Percentiles rank a stretch among this genome's conserved stretches.
Evolutionary conservation across 257 asterid species (phyloP).

Genomic region (Solanum lycopersicoides): DNA sequence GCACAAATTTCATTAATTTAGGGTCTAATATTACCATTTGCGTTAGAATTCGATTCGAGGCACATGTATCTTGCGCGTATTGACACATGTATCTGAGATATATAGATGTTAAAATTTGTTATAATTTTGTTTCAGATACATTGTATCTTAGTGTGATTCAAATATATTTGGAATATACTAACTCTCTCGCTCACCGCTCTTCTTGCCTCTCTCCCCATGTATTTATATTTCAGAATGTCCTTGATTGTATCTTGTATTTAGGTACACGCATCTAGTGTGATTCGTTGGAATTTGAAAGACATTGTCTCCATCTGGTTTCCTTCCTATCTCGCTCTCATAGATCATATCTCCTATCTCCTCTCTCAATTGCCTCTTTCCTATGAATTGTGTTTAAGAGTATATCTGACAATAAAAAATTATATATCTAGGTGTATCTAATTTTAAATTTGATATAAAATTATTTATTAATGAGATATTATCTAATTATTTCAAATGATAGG

Average conservation of each 20-base stretch:
- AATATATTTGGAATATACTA: not conserved
- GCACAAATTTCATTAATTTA: not conserved
- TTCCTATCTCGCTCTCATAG: rapidly evolving
- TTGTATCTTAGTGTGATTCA: not conserved
- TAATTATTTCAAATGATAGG: too few relatives aligned
- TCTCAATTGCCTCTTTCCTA: rapidly evolving
- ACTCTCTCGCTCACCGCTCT: rapidly evolving
- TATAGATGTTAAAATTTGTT: not conserved
- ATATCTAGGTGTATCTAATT: too few relatives aligned
- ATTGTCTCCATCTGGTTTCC: not conserved
- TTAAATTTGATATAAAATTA: too few relatives aligned
- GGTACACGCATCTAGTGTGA: rapidly evolving
- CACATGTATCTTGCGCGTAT: rapidly evolving
- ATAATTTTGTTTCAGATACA: not conserved
- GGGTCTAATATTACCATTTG: not conserved
- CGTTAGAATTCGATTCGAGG: rapidly evolving
- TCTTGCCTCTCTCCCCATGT: not conserved
- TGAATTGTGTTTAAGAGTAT: too few relatives aligned
- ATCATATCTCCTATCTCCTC: rapidly evolving
- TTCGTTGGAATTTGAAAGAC: too few relatives aligned
- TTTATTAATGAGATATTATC: too few relatives aligned
- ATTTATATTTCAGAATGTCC: not conserved
- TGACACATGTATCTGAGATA: not conserved
- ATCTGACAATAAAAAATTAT: too few relatives aligned
- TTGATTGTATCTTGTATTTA: too few relatives aligned